Evolutionary conservation across 352 stramenopile genomes (phyloP).

Genomic region (Pythium pyrilobum): DNA sequence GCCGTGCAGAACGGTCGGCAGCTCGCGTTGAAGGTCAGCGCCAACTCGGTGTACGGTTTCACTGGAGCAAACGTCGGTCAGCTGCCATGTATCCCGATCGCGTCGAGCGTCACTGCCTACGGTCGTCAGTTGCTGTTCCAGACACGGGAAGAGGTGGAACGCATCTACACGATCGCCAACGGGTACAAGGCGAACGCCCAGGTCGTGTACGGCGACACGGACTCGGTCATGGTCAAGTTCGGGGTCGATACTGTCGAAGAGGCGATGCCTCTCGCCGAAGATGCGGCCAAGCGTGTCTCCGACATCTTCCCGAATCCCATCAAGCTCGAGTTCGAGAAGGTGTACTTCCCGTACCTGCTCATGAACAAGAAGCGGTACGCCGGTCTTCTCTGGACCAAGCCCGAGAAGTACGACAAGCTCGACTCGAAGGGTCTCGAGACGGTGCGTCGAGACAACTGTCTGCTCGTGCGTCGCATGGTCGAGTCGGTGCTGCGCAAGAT

Average conservation of each 20-base stretch:
- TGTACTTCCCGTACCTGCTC: conserved; percentile 99
- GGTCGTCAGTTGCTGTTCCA: conserved; percentile 96
- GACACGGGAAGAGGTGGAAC: conserved; percentile 96
- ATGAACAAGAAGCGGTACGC: conserved; percentile 99
- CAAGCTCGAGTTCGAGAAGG: conserved; percentile 99
- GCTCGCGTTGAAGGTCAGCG: conserved; percentile 94
- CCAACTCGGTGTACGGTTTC: conserved; percentile 99
- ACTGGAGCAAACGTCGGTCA: conserved; percentile 98
- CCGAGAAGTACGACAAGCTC: conserved; percentile 99
- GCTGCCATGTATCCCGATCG: conserved; percentile 98
- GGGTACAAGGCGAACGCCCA: conserved; percentile 94
- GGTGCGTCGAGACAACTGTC: conserved; percentile 98
- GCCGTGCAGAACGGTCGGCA: conserved; percentile 99
- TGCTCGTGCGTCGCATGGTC: conserved; percentile 96
- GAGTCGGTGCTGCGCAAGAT: conserved; percentile 98
- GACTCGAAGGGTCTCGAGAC: conserved; percentile 98
- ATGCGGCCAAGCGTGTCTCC: conserved; percentile 94
- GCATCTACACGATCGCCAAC: conserved; percentile 92
- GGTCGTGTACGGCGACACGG: conserved; percentile 99
- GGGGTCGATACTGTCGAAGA: conserved; percentile 93
- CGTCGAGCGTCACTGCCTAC: conserved; percentile 97
- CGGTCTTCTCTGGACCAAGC: conserved; percentile 72
- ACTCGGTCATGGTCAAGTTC: conserved; percentile 99
- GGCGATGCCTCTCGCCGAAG: conserved; percentile 96
- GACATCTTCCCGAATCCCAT: conserved; percentile 97